Evolutionary conservation across 805 yeast genomes (phyloP), one percentile per base, ranked within the genome.

Genomic region (Lachancea nothofagi): DNA sequence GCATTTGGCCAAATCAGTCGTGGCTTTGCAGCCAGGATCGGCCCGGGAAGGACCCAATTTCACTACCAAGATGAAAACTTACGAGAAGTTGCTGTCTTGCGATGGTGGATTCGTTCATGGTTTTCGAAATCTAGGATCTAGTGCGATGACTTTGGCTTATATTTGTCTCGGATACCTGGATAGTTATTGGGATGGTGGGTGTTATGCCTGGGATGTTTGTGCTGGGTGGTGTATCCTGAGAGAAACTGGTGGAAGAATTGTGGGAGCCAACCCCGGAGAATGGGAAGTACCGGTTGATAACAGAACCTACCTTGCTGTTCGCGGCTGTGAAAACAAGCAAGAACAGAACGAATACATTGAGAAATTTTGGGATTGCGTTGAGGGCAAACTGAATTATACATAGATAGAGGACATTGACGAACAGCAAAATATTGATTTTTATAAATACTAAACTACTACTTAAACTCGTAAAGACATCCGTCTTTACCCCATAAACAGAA

Each of bases 101-200:
- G 97, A 93, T 61, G 96, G 96, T 20, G 93, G 90, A 8, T 72
- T 90, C 41, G 78, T 88, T 23, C 97, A 90, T 61, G 83, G 84
- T 0, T 75, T 74, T 54, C 67, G 84, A 51, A 68, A 76, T 13
- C 56, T 76, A 41, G 84, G 84, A 2, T 76, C 83, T 1, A 81
- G 83, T 1, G 84, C 84, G 3, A 69, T 78, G 72, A 76, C 78
- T 40, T 53, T 77, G 32, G 71, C 78, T 12, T 71, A 72, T 30
- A 76, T 75, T 9, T 81, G 83, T 1, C 66, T 78, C 9, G 84
- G 84, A 4, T 67, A 67, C 40, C 41, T 78, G 19, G 84, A 78
- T 51, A 66, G 76, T 22, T 78, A 78, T 58, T 78, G 83, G 82
- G 82, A 77, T 55, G 82, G 82, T 36, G 82, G 83, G 13, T 77